Percentiles rank a stretch among this genome's conserved stretches.
These are phyloP conservation scores for Sporisorium graminicola DNA, from an alignment of 1,284 basidiomycete genomes.

Conservation along the genomic window DNA sequence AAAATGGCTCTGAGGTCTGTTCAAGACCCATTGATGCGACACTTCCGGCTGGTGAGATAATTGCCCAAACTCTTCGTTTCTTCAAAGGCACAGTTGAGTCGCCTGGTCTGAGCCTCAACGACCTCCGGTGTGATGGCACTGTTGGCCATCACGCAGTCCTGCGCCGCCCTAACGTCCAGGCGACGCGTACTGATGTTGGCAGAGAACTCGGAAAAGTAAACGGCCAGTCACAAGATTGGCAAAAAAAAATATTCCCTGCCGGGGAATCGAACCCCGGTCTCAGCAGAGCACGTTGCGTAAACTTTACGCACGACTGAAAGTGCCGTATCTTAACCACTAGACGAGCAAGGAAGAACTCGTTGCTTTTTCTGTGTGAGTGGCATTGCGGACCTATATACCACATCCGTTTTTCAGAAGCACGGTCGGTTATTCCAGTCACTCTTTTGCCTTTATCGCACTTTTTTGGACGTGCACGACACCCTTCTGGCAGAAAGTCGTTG, in stretches of 20 bases:
- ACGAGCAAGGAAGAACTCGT: constrained; percentile 5
- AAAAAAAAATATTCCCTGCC: constrained; percentile 26
- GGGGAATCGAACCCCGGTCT: constrained; percentile 57
- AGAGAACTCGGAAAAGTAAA: too few species aligned
- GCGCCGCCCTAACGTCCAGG: too few species aligned
- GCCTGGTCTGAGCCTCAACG: background rate
- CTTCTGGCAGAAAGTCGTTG: too few species aligned
- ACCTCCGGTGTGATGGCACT: background rate
- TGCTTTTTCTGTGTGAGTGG: background rate
- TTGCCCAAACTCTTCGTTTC: background rate
- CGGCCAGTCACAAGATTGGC: too few species aligned
- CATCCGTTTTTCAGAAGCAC: too few species aligned
- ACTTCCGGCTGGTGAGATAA: background rate
- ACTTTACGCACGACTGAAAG: background rate
- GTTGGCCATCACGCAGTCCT: background rate
- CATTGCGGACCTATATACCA: background rate
- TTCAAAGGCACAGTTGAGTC: background rate
- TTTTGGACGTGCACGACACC: too few species aligned
- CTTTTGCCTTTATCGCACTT: too few species aligned
- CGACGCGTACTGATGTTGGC: background rate
- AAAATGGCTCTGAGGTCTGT: background rate
- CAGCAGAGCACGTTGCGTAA: background rate
- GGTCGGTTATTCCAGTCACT: too few species aligned
- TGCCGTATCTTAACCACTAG: constrained; percentile 17
- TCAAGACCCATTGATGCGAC: background rate